Evolutionary conservation across 768 basidiomycete species (phyloP), one percentile per base, ranked within the genome.

Genomic region (Auricularia auricula-judae): DNA sequence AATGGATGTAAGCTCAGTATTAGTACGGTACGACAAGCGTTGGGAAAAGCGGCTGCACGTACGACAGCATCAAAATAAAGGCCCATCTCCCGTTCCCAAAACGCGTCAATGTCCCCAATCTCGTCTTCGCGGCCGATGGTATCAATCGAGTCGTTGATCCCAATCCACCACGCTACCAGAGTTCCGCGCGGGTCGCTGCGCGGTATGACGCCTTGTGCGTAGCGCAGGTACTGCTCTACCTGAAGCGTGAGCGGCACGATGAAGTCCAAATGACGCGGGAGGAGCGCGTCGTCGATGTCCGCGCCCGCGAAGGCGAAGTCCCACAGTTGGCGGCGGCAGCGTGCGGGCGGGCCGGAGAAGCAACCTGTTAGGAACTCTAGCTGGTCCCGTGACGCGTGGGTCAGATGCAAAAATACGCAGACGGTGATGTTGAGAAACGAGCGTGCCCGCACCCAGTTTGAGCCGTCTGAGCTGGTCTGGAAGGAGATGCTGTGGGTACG

Each of bases 61-160:
- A 82, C 82, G 65, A 82, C 80, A 16, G 82, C 80, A 16, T 69
- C 68, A 69, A 84, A 83, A 71, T 81, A 82, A 1, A 80, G 76
- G 1, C 66, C 65, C 78, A 82, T 81, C 66, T 83, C 81, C 11
- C 64, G 66, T 61, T 79, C 76, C 81, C 81, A 83, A 70, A 83
- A 83, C 5, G 76, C 76, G 34, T 73, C 68, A 67, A 79, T 82
- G 70, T 82, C 75, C 3, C 77, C 74, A 51, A 83, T 81, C n/a
- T 70, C 72, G 4, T 56, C 29, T 29, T 29, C 60, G 61, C 81
- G 82, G 36, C 69, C 70, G 34, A 80, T 63, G 1, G 78, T 78
- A 68, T 84, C 83, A 5, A 81, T 80, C 8, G 82, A 82, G 67
- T 84, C 82, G 71, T 83, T 84, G 63, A 83, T 83, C 11, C 83